phyloP scores from a whole-genome alignment of 345 rosid genomes.

The Lenwebbia sp. region DNA sequence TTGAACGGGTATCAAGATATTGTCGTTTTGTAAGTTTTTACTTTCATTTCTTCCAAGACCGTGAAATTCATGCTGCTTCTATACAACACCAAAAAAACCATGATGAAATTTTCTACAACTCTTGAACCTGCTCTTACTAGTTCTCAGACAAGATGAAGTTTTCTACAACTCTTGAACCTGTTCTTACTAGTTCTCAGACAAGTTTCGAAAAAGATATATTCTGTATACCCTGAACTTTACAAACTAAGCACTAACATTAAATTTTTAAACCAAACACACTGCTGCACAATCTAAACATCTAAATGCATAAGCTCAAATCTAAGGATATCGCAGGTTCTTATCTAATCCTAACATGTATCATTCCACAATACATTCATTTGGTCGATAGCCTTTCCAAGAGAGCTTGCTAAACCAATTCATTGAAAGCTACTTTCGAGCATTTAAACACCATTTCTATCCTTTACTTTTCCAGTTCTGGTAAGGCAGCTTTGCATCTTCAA shows the following conservation, averaged over 20 bases:
- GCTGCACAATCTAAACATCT: background rate
- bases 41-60: background rate
- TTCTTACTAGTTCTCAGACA: background rate
- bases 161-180: background rate
- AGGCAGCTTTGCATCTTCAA: background rate
- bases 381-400: background rate
- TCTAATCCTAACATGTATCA: background rate
- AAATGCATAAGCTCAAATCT: background rate
- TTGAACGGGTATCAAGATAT: background rate
- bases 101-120: background rate
- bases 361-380: background rate
- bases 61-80: background rate
- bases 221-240: background rate
- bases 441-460: background rate
- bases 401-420: background rate
- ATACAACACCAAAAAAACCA: background rate
- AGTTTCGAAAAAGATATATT: background rate
- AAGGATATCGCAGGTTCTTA: background rate
- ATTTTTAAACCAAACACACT: background rate
- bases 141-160: background rate
- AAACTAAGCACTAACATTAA: background rate
- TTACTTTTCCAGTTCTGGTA: background rate
- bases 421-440: background rate
- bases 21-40: background rate
- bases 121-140: background rate